Evolutionary conservation across 345 rosid species (phyloP), one percentile per base, ranked within the genome.

Genomic region (Stellera chamaejasme): DNA sequence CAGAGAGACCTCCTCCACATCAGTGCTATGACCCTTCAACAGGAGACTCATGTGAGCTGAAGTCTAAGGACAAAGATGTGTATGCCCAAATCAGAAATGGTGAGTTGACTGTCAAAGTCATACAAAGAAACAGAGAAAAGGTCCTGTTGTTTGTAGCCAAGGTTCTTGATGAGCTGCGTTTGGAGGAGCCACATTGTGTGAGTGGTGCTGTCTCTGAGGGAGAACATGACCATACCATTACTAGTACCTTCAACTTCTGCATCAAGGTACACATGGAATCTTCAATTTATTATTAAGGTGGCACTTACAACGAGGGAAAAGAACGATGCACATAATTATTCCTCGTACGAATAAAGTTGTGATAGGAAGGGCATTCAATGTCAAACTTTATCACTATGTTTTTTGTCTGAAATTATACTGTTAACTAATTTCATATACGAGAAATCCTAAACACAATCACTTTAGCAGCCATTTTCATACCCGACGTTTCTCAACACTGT

Each of bases 11-110:
- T 69, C 70, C 61, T 69, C 70, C 61, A 11, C 72, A 80, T 43
- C 73, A 74, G 19, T 71, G 74, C 58, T 69, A 66, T 59, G 77
- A 64, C 45, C 64, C 72, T 16, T 59, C 86, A 6, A 60, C 80
- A 58, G 77, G 92, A 66, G 82, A 82, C 60, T 86, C 92, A 6
- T 86, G 95, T n/a, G 84, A 84, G 67, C 79, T 92, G 70, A 89
- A 86, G 67, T 78, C 95, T 0, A 84, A 79, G 60, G 82, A 74
- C 50, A 77, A 86, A 1, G 92, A 89, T 63, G 85, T 89, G 1
- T 95, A 86, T 69, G 92, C 86, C 44, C 82, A 92, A 43, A 79
- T 89, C 50, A 55, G 80, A 10, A 88, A 86, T 39, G 86, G 80
- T 39, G 95, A 86, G 70, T 86, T 86, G 25, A 89, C 87, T 1